These are phyloP conservation scores for Ustilago esculenta DNA, from an alignment of 1,284 basidiomycete genomes.

Conservation along the genomic window DNA sequence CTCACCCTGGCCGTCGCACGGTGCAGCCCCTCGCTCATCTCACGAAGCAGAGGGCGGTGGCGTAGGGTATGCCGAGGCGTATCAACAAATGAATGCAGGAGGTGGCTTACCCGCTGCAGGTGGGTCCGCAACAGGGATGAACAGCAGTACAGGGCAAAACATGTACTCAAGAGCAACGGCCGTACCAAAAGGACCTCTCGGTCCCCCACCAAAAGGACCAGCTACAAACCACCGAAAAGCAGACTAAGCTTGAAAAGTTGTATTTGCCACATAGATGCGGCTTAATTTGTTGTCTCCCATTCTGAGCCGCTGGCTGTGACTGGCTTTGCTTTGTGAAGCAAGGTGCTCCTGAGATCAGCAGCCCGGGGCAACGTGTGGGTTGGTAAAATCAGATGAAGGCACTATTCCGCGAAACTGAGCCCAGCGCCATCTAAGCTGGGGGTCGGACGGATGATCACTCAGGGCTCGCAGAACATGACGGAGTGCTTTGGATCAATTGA, in stretches of 20 bases:
- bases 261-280: too few species aligned
- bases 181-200: conserved; percentile 9
- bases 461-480: too few species aligned
- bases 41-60: conserved; percentile 10
- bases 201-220: conserved; percentile 33
- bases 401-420: background rate
- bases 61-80: background rate
- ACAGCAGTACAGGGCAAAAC: conserved; percentile 23
- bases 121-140: conserved; percentile 23
- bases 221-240: conserved; percentile 31
- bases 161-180: conserved; percentile 28
- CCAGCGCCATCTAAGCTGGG: background rate
- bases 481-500: too few species aligned
- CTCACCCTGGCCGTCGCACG: conserved; percentile 21
- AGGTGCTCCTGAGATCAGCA: too few species aligned
- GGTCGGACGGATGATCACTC: too few species aligned
- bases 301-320: too few species aligned
- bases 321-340: too few species aligned
- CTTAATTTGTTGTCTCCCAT: too few species aligned
- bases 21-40: conserved; percentile 11
- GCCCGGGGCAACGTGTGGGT: background rate
- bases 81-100: conserved; percentile 5
- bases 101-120: conserved; percentile 5
- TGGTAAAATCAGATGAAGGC: conserved; percentile 1
- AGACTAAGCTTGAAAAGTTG: conserved; percentile 7